phyloP scores from a whole-genome alignment of 768 basidiomycete species.

The Mycena sanguinolenta region DNA sequence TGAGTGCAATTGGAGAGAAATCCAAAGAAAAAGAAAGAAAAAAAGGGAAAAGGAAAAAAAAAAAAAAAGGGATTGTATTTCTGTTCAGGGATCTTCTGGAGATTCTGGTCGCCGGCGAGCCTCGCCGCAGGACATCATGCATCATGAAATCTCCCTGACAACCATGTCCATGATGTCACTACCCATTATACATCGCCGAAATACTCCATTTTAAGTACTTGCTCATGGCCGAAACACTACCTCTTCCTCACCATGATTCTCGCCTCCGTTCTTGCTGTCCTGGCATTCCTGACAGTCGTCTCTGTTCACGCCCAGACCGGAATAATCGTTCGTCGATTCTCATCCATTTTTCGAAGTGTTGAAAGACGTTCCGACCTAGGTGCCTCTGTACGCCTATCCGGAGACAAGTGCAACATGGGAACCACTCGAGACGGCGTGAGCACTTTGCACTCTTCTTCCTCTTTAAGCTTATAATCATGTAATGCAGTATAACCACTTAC shows the following conservation, averaged over 20 bases:
- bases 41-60: too few species aligned
- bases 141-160: constrained; percentile 10
- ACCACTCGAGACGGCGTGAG: constrained; percentile 26
- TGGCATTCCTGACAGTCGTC: constrained; percentile 12
- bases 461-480: constrained; percentile 3
- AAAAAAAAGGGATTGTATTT: too few species aligned
- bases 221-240: constrained; percentile 31
- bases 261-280: constrained; percentile 16
- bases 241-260: constrained; percentile 13
- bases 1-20: too few species aligned
- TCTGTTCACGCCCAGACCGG: constrained; percentile 21
- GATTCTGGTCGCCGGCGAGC: constrained; percentile 10
- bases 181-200: not conserved
- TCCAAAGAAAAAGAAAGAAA: too few species aligned
- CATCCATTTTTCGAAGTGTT: constrained; percentile 4
- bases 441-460: not conserved
- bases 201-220: too few species aligned
- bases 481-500: constrained; percentile 14
- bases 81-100: too few species aligned
- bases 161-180: constrained; percentile 8
- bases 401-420: constrained; percentile 15
- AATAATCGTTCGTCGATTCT: constrained; percentile 22
- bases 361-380: constrained; percentile 8
- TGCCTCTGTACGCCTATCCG: constrained; percentile 26
- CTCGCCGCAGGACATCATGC: not conserved